These are phyloP conservation scores for Coemansia sp. DNA, from an alignment of 192 early-diverging fungal genomes.

Conservation along the genomic window DNA sequence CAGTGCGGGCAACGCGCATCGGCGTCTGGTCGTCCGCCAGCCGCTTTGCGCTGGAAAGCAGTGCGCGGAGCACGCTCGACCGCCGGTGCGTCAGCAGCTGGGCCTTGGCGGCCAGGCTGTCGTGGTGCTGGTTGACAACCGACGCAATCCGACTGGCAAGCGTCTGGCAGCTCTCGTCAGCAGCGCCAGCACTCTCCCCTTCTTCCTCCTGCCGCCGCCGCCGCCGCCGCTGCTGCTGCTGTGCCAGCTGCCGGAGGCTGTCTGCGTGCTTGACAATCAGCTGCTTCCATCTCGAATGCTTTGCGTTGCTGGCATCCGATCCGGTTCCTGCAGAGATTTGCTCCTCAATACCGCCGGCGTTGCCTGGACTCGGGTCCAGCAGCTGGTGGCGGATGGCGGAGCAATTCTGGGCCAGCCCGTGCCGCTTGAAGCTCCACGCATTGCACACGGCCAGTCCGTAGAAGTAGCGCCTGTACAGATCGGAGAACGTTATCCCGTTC, in stretches of 20 bases:
- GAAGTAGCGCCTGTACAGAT: conserved; percentile 61
- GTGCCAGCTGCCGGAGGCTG: conserved; percentile 22
- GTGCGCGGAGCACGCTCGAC: conserved; percentile 18
- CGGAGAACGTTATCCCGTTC: conserved; percentile 59
- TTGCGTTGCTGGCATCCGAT: background rate
- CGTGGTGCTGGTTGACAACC: conserved; percentile 28
- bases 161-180: background rate
- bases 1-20: conserved; percentile 34
- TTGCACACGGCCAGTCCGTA: conserved; percentile 62
- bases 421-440: conserved; percentile 48
- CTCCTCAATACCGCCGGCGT: too few species aligned
- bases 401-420: conserved; percentile 32
- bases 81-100: conserved; percentile 13
- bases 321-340: background rate
- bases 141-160: conserved; percentile 25
- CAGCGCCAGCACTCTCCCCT: too few species aligned
- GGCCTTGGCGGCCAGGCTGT: conserved; percentile 17
- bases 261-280: conserved; percentile 46
- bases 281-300: conserved; percentile 27
- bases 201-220: background rate
- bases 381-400: conserved; percentile 17
- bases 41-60: conserved; percentile 33
- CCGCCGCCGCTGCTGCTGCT: conserved; percentile 1
- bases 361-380: background rate
- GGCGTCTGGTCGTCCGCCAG: conserved; percentile 29